Evolutionary conservation across 768 basidiomycete genomes (phyloP), one percentile per base, ranked within the genome.

Genomic region (Paxillus involutus): DNA sequence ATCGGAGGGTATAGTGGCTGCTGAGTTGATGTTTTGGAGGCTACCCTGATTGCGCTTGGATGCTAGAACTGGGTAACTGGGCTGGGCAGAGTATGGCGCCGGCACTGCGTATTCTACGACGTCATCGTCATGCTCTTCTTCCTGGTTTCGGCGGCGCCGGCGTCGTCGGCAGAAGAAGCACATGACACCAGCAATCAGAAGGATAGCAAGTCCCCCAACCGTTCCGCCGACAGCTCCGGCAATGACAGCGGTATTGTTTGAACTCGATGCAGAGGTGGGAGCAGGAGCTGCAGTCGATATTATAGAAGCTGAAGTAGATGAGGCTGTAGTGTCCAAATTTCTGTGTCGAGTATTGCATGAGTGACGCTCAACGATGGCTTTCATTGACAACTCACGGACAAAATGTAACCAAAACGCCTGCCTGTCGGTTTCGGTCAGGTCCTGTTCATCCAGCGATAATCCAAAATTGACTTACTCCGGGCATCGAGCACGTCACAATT

Each of bases 361-460:
- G n/a, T 14, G 21, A 33, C 16, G 21, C 16, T 17, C 44, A 33
- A 13, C 12, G 16, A 45, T 3, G 44, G 17, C n/a, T 29, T 17
- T 11, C 13, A n/a, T 29, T 16, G n/a, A 17, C 10, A 39, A 49
- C 49, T 50, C 40, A 50, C 49, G 49, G 49, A 17, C 49, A 50
- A 50, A 50, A 50, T 13, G 49, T 50, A 9, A 50, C 49, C 24
- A 50, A 29, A 26, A 50, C 16, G 37, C 49, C 30, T 1, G 49
- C 49, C 49, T 50, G 11, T n/a, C 12, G 16, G 11, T 42, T 19
- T 30, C 26, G 11, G 12, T 40, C 14, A 26, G 17, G 9, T 14
- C 16, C 11, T 26, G 8, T 35, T 40, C 39, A 14, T 29, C 10
- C 47, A n/a, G 24, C 6, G 8, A 40, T 26, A 4, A 29, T 13